Evolutionary conservation across 306 rosid species (phyloP).

Genomic region (Glycine soja): DNA sequence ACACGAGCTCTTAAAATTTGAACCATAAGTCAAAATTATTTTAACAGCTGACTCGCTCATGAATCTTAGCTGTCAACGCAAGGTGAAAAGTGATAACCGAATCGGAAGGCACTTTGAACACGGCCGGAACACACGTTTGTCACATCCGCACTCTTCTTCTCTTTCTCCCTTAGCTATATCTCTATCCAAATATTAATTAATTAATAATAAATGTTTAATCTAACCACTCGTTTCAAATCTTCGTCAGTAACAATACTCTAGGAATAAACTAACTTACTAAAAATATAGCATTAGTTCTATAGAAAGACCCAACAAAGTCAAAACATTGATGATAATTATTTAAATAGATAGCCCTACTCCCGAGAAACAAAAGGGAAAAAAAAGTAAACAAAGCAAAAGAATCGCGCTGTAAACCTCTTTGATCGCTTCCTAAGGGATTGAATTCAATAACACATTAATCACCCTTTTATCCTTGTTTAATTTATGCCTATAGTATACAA

Average conservation of each 20-base stretch:
- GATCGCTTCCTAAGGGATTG: neutral
- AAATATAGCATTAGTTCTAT: neutral
- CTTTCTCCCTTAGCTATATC: neutral
- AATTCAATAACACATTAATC: neutral
- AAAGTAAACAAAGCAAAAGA: neutral
- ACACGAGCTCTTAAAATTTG: neutral
- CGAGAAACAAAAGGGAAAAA: neutral
- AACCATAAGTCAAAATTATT: neutral
- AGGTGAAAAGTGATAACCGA: constrained; percentile 46
- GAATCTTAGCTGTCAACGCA: constrained; percentile 32
- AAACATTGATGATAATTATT: neutral
- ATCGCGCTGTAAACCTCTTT: neutral
- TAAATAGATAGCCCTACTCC: neutral
- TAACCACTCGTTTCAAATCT: too few species aligned
- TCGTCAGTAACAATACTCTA: too few species aligned
- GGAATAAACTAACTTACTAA: neutral
- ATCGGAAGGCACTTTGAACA: neutral
- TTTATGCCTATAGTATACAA: neutral
- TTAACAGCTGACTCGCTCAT: constrained; percentile 41
- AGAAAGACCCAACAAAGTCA: neutral
- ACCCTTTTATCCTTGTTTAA: neutral
- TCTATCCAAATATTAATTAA: neutral
- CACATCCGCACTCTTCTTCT: constrained; percentile 37
- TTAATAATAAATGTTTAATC: neutral
- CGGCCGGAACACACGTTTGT: constrained; percentile 34